These are phyloP conservation scores for Hawksworthiomyces lignivorus DNA, from an alignment of 2,329 filamentous ascomycete genomes.

Conservation along the genomic window DNA sequence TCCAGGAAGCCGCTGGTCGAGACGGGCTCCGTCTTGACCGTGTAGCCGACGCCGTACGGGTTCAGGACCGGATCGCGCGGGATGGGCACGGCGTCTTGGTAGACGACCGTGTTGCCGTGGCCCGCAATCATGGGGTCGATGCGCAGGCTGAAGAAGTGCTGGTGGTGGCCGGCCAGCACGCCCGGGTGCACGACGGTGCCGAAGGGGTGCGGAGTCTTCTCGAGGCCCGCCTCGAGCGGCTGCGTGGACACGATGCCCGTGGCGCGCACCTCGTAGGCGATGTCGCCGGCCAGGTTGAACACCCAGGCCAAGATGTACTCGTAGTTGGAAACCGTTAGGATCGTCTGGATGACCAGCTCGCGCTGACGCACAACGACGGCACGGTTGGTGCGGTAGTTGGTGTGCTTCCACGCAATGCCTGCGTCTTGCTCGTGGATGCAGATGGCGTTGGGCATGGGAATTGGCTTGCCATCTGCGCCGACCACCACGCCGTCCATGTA, in stretches of 20 bases:
- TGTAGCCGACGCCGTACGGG: slow-evolving; percentile 42
- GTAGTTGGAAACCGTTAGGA: slow-evolving; percentile 64
- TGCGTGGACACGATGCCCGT: slow-evolving; percentile 56
- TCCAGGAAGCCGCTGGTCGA: slow-evolving; percentile 38
- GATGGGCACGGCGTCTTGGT: slow-evolving; percentile 31
- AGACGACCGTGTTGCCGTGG: slow-evolving; percentile 39
- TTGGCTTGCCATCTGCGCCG: slow-evolving; percentile 41
- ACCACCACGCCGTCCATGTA: slow-evolving; percentile 52
- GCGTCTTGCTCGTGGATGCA: slow-evolving; percentile 66
- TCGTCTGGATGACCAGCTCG: slow-evolving; percentile 59
- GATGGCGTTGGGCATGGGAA: slow-evolving; percentile 45
- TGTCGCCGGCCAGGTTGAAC: slow-evolving; percentile 54
- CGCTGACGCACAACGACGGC: slow-evolving; percentile 53
- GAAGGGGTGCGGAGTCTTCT: slow-evolving; percentile 40
- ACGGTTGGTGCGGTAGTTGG: slow-evolving; percentile 57
- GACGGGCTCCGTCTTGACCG: slow-evolving; percentile 34
- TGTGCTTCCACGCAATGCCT: slow-evolving; percentile 65
- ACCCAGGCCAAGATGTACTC: slow-evolving; percentile 51
- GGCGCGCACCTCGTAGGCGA: slow-evolving; percentile 55
- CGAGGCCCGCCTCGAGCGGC: slow-evolving; percentile 47
- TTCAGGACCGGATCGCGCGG: slow-evolving; percentile 34
- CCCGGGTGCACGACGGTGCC: slow-evolving; percentile 58
- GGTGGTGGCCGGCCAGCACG: slow-evolving; percentile 60
- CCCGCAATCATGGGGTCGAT: slow-evolving; percentile 51
- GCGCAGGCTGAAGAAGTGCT: slow-evolving; percentile 59